Percentiles rank a stretch among this genome's conserved stretches.
Conservation (phyloP, 73 alveolate species). For the Effrenium voratum region DNA sequence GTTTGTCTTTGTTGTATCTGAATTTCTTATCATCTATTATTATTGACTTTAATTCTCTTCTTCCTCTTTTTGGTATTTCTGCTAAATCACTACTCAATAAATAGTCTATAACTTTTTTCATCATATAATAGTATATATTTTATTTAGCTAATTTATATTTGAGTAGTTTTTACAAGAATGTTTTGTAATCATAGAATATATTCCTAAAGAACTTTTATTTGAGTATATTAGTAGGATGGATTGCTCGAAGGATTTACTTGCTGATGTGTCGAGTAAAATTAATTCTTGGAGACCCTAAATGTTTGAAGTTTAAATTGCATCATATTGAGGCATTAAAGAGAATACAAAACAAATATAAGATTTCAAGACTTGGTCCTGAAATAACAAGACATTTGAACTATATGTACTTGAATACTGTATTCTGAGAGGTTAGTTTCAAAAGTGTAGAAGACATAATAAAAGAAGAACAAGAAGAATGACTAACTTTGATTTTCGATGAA, state of each 20-base stretch:
- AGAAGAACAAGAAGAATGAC: not conserved
- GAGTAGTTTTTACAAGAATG: conserved; percentile 1
- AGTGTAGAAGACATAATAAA: not conserved
- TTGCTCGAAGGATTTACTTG: conserved; percentile 34
- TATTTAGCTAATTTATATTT: not conserved
- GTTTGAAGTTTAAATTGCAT: not conserved
- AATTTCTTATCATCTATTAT: conserved; percentile 12
- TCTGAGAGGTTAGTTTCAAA: not conserved
- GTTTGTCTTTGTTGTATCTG: conserved; percentile 47
- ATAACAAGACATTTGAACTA: conserved; percentile 13
- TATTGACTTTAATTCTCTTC: conserved; percentile 20
- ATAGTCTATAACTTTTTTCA: conserved; percentile 29
- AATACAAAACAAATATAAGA: not conserved
- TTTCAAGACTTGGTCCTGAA: conserved; percentile 15
- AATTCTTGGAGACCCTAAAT: conserved; percentile 37
- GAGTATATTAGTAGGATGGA: conserved; percentile 8
- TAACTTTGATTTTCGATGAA: not conserved
- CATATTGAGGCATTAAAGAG: conserved; percentile 34
- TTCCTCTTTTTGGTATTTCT: conserved; percentile 53
- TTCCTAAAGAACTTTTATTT: not conserved
- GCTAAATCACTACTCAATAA: conserved; percentile 1
- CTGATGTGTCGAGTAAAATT: conserved; percentile 33
- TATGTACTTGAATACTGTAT: not conserved
- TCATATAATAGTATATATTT: conserved; percentile 29
- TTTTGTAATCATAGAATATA: not conserved